phyloP scores from a whole-genome alignment of 169 alveolate species.

The Plasmodium cynomolgi region DNA sequence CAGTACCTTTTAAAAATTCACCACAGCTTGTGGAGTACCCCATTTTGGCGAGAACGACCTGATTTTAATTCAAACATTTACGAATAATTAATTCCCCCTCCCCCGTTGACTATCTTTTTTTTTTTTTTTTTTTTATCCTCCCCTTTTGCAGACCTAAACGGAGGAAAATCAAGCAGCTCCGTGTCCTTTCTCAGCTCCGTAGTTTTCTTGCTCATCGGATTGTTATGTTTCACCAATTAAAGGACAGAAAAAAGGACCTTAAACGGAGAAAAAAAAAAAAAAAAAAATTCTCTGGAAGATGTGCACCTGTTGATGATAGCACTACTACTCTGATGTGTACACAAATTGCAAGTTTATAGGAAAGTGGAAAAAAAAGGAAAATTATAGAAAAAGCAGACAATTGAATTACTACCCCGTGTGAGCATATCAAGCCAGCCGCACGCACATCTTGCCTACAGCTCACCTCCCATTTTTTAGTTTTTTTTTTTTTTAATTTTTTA shows the following conservation, averaged over 20 bases:
- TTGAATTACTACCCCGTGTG: background rate
- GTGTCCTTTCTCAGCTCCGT: conserved; percentile 31
- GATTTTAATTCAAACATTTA: background rate
- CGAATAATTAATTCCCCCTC: background rate
- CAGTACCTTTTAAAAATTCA: background rate
- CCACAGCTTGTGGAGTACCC: background rate
- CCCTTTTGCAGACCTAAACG: conserved; percentile 27
- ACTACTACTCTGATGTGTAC: background rate
- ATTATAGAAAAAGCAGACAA: background rate
- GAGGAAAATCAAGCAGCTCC: conserved; percentile 34
- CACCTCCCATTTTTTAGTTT: conserved; percentile 37
- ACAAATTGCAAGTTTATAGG: background rate
- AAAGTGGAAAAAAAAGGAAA: conserved; percentile 35
- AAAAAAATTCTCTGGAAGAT: background rate
- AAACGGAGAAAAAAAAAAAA: background rate
- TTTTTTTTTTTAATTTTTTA: conserved; percentile 24
- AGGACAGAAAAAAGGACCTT: background rate
- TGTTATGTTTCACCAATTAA: conserved; percentile 15
- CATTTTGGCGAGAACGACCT: background rate
- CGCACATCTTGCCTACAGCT: background rate
- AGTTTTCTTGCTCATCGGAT: background rate
- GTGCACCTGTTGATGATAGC: background rate
- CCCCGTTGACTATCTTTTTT: background rate
- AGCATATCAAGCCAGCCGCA: background rate
- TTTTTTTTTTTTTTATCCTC: conserved; percentile 7